These are phyloP conservation scores for Incumbomyces delicatus DNA, from an alignment of 2,329 filamentous ascomycete genomes.

Conservation along the genomic window DNA sequence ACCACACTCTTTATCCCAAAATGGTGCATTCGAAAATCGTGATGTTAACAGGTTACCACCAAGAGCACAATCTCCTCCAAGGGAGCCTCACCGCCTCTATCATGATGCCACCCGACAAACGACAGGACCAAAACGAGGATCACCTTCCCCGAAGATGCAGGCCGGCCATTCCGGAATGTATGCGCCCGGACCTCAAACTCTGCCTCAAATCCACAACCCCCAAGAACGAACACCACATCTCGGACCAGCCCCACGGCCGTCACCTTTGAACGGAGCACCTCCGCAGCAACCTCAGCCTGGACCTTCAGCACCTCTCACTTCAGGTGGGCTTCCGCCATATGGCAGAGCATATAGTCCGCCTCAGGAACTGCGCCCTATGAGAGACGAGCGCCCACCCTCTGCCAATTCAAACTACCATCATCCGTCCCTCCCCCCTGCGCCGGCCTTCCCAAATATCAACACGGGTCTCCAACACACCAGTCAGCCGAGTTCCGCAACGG, in stretches of 20 bases:
- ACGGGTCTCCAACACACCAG: constrained; percentile 60
- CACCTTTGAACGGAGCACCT: constrained; percentile 47
- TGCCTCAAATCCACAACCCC: constrained; percentile 40
- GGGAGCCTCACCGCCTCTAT: constrained; percentile 61
- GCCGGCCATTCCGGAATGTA: constrained; percentile 45
- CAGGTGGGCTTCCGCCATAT: constrained; percentile 60
- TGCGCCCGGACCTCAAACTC: constrained; percentile 35
- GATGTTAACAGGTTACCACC: constrained; percentile 61
- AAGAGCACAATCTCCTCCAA: constrained; percentile 66
- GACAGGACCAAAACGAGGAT: constrained; percentile 45
- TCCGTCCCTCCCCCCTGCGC: constrained; percentile 77
- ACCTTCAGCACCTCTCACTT: constrained; percentile 39
- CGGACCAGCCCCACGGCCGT: constrained; percentile 22
- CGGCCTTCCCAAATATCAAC: constrained; percentile 66
- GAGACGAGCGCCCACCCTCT: constrained; percentile 83
- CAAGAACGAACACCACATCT: constrained; percentile 36
- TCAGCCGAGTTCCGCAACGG: constrained; percentile 48
- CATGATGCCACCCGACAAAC: constrained; percentile 50
- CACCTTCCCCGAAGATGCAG: constrained; percentile 51
- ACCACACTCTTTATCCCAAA: constrained; percentile 58
- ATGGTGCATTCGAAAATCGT: constrained; percentile 73
- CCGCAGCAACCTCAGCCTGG: constrained; percentile 47
- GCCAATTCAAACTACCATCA: constrained; percentile 77
- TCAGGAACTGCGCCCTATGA: constrained; percentile 70
- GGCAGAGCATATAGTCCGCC: constrained; percentile 65